Evolutionary conservation across 2,329 filamentous ascomycete species (phyloP).

Genomic region (Botrytis paeoniae): DNA sequence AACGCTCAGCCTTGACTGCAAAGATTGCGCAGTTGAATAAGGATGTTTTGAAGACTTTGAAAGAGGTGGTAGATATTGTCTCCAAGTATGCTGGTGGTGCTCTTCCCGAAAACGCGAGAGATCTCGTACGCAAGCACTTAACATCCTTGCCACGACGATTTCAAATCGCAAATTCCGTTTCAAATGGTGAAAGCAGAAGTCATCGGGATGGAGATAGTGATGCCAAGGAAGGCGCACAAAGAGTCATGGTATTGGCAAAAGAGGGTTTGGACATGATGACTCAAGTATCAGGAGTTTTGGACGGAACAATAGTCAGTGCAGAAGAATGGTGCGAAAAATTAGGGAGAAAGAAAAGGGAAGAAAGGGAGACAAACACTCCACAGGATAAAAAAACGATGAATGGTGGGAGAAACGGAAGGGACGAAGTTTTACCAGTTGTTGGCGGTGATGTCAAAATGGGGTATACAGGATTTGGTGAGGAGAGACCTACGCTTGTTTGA

Average conservation of each 20-base stretch:
- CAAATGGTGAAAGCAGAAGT: conserved; percentile 39
- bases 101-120: conserved; percentile 80
- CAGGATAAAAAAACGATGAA: background rate
- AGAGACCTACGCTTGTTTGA: background rate
- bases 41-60: conserved; percentile 75
- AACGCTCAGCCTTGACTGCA: conserved; percentile 32
- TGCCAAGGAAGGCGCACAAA: conserved; percentile 60
- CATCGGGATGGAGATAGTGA: conserved; percentile 40
- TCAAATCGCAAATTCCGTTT: conserved; percentile 62
- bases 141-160: conserved; percentile 82
- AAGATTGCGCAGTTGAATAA: conserved; percentile 63
- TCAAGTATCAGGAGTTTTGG: conserved; percentile 83
- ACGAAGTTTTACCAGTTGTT: background rate
- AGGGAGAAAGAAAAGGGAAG: conserved; percentile 46
- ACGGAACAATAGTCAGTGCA: conserved; percentile 84
- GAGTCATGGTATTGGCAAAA: conserved; percentile 79
- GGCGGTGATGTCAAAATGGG: conserved; percentile 5
- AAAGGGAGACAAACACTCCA: conserved; percentile 24
- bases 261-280: conserved; percentile 93
- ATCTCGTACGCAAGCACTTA: conserved; percentile 79
- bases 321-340: conserved; percentile 87
- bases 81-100: conserved; percentile 90
- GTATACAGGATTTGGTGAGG: background rate
- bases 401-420: background rate
- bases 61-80: conserved; percentile 78